Percentiles rank a stretch among this genome's conserved stretches.
Evolutionary conservation across 2,329 filamentous ascomycete species (phyloP).

Genomic region (Aotearoamyces nothofagi): DNA sequence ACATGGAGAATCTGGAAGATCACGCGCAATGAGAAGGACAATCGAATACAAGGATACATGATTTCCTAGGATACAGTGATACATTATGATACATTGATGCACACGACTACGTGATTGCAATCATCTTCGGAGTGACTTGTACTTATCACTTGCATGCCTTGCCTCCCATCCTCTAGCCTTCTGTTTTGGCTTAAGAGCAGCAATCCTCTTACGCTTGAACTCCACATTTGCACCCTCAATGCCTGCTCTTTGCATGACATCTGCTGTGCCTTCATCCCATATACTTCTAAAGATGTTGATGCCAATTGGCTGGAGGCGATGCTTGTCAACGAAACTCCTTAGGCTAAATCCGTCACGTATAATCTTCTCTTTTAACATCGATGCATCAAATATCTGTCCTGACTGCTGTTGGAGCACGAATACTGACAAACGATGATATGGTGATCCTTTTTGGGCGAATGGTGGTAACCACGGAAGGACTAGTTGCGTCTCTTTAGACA

Average conservation of each 20-base stretch:
- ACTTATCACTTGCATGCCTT: constrained; percentile 49
- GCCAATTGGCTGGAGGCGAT: constrained; percentile 58
- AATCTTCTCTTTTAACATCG: constrained; percentile 37
- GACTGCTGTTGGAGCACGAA: constrained; percentile 70
- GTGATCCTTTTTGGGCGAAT: constrained; percentile 75
- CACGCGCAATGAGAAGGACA: too few relatives aligned
- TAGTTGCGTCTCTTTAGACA: constrained; percentile 47
- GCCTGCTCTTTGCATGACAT: constrained; percentile 68
- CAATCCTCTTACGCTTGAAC: constrained; percentile 66
- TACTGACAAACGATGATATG: constrained; percentile 78
- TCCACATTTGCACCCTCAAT: constrained; percentile 68
- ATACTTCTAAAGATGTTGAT: constrained; percentile 75
- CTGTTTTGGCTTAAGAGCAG: constrained; percentile 46
- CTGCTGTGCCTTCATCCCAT: constrained; percentile 82
- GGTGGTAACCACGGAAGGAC: constrained; percentile 72
- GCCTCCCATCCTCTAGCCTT: constrained; percentile 51
- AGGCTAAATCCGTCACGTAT: constrained; percentile 56
- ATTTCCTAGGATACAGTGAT: too few relatives aligned
- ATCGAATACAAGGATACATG: too few relatives aligned
- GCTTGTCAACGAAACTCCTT: constrained; percentile 57
- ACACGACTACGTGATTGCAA: too few relatives aligned
- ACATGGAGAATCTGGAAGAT: too few relatives aligned
- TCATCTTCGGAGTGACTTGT: constrained; percentile 31
- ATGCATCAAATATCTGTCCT: constrained; percentile 40
- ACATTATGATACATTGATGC: too few relatives aligned